Evolutionary conservation across 805 yeast species (phyloP), one percentile per base, ranked within the genome.

Genomic region (Teunomyces tritomae): DNA sequence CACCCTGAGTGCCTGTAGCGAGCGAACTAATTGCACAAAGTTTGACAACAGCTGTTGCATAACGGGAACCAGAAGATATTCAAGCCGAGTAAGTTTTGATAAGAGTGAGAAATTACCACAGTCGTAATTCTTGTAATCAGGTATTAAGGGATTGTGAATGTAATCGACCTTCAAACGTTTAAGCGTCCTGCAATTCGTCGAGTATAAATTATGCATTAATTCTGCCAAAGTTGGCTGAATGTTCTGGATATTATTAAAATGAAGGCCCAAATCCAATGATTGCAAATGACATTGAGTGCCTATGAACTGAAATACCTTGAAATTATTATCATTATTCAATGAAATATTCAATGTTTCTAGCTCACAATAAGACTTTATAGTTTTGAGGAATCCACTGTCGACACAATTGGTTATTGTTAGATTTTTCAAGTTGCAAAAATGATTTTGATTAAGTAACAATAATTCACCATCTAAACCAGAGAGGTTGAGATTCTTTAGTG

Each of bases 31-130:
- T 9, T 20, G 40, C 11, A 47, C 26, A 28, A 47, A 14, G 26
- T 35, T 47, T 17, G 40, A 30, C 20, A 47, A 37, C 40, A 26
- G 40, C 4, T 47, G 40, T 7, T 37, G 40, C 6, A 45, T 13
- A 26, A 39, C 33, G n/a, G 49, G 49, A 11, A 47, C n/a, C n/a
- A 36, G 43, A 7, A 47, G 49, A 13, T 30, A 47, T 14, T 39
- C 28, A 8, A 47, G 26, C 10, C 26, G 27, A 8, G n/a, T 33
- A 36, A 39, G 39, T 9, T 32, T 32, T 4, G 41, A 14, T n/a
- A 47, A 20, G 13, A n/a, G 40, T 9, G 16, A 11, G 16, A 39
- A 28, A 29, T 29, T 28, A 14, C 34, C 33, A 11, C 16, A 33
- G 16, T 39, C 27, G 4, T 28, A 16, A 28, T 14, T 39, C 34